A percentile compares a stretch with the other conserved stretches of the same genome.
Conservation (phyloP, 2,329 filamentous ascomycete species). For the Beauveria medogensis region DNA sequence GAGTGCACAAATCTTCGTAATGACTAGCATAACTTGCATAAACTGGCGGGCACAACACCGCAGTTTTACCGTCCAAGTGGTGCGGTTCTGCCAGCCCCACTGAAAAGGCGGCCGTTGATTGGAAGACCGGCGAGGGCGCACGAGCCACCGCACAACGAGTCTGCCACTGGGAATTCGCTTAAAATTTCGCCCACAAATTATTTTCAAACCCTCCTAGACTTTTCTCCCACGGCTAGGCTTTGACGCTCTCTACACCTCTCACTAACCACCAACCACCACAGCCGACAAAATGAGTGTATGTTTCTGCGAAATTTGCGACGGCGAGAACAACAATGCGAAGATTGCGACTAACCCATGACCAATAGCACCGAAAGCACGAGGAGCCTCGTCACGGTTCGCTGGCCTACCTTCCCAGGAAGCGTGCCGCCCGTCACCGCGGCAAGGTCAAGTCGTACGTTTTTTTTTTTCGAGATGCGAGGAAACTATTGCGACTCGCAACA, state of each 20-base stretch:
- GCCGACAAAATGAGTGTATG: constrained; percentile 35
- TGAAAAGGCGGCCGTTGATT: not conserved
- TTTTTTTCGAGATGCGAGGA: constrained; percentile 11
- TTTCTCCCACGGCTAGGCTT: constrained; percentile 11
- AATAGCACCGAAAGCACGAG: constrained; percentile 55
- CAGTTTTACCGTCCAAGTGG: not conserved
- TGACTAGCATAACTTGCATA: not conserved
- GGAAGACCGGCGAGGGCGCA: not conserved
- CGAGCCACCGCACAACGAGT: constrained; percentile 5
- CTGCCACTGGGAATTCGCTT: constrained; percentile 21
- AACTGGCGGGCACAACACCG: not conserved
- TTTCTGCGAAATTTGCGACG: constrained; percentile 14
- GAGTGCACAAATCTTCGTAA: not conserved
- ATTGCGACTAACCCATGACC: constrained; percentile 6
- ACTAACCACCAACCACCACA: constrained; percentile 31
- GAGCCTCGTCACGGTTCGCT: constrained; percentile 94
- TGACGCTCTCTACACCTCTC: constrained; percentile 8
- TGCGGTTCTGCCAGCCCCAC: not conserved
- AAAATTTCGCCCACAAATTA: constrained; percentile 32
- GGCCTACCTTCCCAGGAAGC: constrained; percentile 82
- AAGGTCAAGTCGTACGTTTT: constrained; percentile 92
- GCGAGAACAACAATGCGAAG: not conserved
- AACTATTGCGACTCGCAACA: constrained; percentile 10
- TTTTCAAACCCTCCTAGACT: constrained; percentile 17
- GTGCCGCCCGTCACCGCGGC: constrained; percentile 86